A percentile compares a stretch with the other conserved stretches of the same genome.
Evolutionary conservation across 805 yeast species (phyloP).

Genomic region (Starmerella vaccinii): DNA sequence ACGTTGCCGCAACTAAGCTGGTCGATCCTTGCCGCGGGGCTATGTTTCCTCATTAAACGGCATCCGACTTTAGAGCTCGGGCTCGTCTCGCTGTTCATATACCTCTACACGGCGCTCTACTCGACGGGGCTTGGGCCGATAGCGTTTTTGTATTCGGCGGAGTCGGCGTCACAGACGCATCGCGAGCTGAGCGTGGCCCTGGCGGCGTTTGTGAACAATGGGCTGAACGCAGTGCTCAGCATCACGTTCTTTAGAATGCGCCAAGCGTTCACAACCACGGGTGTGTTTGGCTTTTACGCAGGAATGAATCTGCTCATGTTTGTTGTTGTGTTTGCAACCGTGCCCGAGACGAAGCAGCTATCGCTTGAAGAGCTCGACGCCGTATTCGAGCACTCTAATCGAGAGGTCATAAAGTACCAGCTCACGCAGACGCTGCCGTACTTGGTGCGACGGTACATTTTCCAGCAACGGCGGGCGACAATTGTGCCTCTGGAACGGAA

Average conservation of each 20-base stretch:
- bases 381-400: constrained; percentile 50
- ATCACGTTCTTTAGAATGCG: constrained; percentile 71
- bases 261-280: constrained; percentile 59
- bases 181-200: constrained; percentile 26
- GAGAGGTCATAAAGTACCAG: constrained; percentile 45
- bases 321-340: constrained; percentile 43
- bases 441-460: constrained; percentile 15
- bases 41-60: constrained; percentile 59
- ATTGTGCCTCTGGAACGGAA: constrained; percentile 8
- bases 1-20: constrained; percentile 54
- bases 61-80: constrained; percentile 42
- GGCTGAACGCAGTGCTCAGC: constrained; percentile 49
- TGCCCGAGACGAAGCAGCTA: constrained; percentile 60
- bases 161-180: constrained; percentile 34
- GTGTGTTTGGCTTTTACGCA: constrained; percentile 84
- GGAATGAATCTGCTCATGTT: constrained; percentile 74
- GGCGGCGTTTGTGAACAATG: constrained; percentile 41
- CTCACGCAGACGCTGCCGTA: constrained; percentile 25
- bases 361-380: constrained; percentile 71
- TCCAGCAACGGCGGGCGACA: constrained; percentile 5
- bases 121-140: constrained; percentile 85
- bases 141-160: constrained; percentile 77
- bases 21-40: constrained; percentile 42
- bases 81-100: constrained; percentile 61
- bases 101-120: constrained; percentile 60